Percentiles rank a stretch among this genome's conserved stretches.
These are phyloP conservation scores for Vigna hirtella DNA, from an alignment of 306 rosid species.

Conservation along the genomic window DNA sequence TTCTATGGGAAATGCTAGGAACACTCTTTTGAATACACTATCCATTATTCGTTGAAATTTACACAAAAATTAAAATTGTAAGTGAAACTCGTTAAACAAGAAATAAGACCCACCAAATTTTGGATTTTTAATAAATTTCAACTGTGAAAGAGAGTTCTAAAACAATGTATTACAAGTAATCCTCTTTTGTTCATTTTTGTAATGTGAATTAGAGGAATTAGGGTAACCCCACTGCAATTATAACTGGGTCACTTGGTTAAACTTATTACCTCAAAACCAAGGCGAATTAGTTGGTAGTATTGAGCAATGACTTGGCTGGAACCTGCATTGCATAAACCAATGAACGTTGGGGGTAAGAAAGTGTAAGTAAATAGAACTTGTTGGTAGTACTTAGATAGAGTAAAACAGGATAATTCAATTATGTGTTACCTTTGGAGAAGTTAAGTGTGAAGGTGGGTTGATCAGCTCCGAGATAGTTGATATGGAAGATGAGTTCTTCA, in stretches of 20 bases:
- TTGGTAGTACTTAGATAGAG: neutral
- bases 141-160: too few species aligned
- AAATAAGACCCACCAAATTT: too few species aligned
- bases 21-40: too few species aligned
- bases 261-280: constrained; percentile 75
- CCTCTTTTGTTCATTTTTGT: too few species aligned
- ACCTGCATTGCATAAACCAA: constrained; percentile 60
- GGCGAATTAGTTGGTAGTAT: constrained; percentile 90
- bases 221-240: neutral
- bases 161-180: too few species aligned
- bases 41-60: too few species aligned
- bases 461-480: constrained; percentile 94
- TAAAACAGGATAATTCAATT: neutral
- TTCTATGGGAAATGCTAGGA: too few species aligned
- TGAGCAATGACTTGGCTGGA: constrained; percentile 97
- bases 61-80: too few species aligned
- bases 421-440: constrained; percentile 78
- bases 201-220: neutral
- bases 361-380: neutral
- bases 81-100: too few species aligned
- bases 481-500: constrained; percentile 93
- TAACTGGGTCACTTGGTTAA: neutral
- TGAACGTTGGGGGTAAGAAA: neutral
- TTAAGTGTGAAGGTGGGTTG: constrained; percentile 99
- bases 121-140: too few species aligned